These are phyloP conservation scores for Aspergillus fumigatus DNA, from an alignment of 2,329 filamentous ascomycete species.

Conservation along the genomic window DNA sequence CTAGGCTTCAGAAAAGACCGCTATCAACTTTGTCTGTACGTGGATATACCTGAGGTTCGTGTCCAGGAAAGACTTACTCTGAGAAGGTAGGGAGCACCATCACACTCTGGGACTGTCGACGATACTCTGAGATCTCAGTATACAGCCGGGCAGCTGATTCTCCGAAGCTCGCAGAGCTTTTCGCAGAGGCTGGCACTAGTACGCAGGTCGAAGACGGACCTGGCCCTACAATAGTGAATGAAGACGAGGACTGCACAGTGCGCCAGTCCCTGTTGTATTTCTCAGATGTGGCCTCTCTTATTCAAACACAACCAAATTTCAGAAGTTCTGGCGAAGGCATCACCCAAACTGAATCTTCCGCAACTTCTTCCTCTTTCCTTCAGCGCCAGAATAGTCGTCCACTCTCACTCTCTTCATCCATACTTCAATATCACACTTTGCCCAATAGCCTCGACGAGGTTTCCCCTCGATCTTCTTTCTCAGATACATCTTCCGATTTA, in stretches of 20 bases:
- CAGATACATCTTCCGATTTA: neutral
- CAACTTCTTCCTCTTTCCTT: slow-evolving; percentile 1
- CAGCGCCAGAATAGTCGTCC: neutral
- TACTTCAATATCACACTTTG: neutral
- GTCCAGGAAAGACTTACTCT: neutral
- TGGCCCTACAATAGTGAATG: slow-evolving; percentile 5
- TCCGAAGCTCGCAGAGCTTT: neutral
- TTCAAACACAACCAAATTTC: slow-evolving; percentile 6
- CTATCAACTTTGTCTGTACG: slow-evolving; percentile 1
- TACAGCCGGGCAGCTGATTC: neutral
- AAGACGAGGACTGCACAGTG: slow-evolving; percentile 2
- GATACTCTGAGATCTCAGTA: neutral
- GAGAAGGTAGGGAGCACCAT: neutral
- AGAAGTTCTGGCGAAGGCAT: neutral
- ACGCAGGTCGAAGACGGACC: neutral
- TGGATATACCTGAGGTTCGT: neutral
- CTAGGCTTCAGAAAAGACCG: neutral
- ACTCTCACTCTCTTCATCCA: neutral
- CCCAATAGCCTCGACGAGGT: neutral
- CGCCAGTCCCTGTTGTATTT: slow-evolving; percentile 5
- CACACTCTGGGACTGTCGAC: neutral
- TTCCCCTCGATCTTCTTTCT: slow-evolving; percentile 3
- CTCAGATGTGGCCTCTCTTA: slow-evolving; percentile 1
- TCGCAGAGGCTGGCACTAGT: neutral
- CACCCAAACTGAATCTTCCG: neutral